Evolutionary conservation across 1,284 basidiomycete genomes (phyloP), one percentile per base, ranked within the genome.

Genomic region (Ceratobasidium papillatum): DNA sequence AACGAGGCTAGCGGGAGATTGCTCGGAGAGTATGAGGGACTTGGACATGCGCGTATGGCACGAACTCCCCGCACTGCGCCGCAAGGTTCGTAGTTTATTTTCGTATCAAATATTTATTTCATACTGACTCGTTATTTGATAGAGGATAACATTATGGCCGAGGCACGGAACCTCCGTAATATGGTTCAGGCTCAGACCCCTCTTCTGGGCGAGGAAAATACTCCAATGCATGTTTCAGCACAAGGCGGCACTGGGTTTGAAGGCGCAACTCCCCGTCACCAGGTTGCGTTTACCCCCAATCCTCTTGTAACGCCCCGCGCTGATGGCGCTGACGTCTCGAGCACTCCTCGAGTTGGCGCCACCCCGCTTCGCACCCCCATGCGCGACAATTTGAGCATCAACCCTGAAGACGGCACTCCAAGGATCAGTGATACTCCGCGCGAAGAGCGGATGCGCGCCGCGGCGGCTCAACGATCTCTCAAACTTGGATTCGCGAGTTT

Each of bases 131-230:
- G 66, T 78, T 58, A 76, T 78, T 36, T 32, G 58, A 27, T 79
- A 95, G 94, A 94, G 84, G 96, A 98, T 81, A 96, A 91, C 79
- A 89, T 99, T 63, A 89, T 99, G 88, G 89, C 92, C 74, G 97
- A 99, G 82, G 98, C 97, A 9, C 89, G 96, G 45, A 98, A 99
- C 83, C 84, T 99, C 38, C 92, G 96, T 27, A 95, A 95, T 79
- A 94, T 99, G 92, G 91, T 91, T 4, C 90, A 91, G 64, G 88
- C 90, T 8, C 97, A 99, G 83, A 99, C 98, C 0, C 98, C 98
- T 19, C 85, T 99, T 2, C 88, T 99, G 7, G 98, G 98, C 12
- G 95, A 99, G 74, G 96, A 98, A 82, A 99, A 99, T 81, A 97
- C 95, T 0, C 95, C 95, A 1, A 81, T 98, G 76, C 95, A 95